Evolutionary conservation across 1,139 yeast genomes (phyloP).

Genomic region (Torulaspora pretoriensis): DNA sequence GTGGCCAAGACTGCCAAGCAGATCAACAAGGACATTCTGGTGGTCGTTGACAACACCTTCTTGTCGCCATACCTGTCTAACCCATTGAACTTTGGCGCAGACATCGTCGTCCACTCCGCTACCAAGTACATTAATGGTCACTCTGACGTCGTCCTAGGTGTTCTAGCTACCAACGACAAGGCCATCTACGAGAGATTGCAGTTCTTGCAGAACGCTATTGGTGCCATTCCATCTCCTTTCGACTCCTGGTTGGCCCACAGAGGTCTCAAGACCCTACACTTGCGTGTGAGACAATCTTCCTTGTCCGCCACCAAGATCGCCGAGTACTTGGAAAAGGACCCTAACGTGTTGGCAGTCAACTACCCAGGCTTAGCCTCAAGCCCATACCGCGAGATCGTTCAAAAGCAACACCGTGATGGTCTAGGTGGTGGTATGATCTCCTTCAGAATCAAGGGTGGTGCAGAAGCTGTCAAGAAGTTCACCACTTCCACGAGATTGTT

Average conservation of each 20-base stretch:
- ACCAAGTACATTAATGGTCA: conserved; percentile 92
- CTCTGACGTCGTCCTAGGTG: conserved; percentile 88
- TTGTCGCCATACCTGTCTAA: conserved; percentile 88
- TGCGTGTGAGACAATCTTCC: conserved; percentile 72
- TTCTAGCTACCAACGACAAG: conserved; percentile 65
- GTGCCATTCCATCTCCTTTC: conserved; percentile 85
- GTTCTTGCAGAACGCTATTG: conserved; percentile 83
- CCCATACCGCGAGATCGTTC: conserved; percentile 58
- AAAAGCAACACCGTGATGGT: conserved; percentile 75
- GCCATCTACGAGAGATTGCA: conserved; percentile 59
- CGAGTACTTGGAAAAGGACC: conserved; percentile 51
- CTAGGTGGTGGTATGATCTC: conserved; percentile 93
- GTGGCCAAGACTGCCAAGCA: conserved; percentile 54
- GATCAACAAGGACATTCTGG: conserved; percentile 45
- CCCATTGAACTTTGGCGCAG: conserved; percentile 81
- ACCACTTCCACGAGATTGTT: conserved; percentile 71
- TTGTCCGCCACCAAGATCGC: conserved; percentile 68
- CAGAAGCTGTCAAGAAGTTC: conserved; percentile 68
- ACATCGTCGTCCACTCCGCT: conserved; percentile 81
- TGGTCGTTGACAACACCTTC: conserved; percentile 92
- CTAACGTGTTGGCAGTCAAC: conserved; percentile 60
- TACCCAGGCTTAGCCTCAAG: conserved; percentile 78
- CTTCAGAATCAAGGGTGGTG: conserved; percentile 81
- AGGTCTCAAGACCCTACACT: conserved; percentile 82
- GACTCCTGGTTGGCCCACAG: conserved; percentile 93